These are phyloP conservation scores for Terana coerulea DNA, from an alignment of 768 basidiomycete species.

Conservation along the genomic window DNA sequence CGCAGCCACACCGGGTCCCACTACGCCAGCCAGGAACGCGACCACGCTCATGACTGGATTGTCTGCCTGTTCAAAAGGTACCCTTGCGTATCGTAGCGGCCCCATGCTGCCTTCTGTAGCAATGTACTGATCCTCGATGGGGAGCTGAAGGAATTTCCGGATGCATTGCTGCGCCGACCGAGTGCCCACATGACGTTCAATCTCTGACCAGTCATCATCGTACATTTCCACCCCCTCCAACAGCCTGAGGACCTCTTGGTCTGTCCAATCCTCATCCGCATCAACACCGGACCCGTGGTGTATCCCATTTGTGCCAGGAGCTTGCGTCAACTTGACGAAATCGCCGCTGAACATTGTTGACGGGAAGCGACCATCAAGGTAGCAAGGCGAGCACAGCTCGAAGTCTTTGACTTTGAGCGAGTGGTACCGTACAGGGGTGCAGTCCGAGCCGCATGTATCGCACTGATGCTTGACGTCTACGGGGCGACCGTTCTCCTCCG, in stretches of 20 bases:
- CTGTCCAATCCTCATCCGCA: constrained; percentile 77
- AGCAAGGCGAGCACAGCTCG: constrained; percentile 88
- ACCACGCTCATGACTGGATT: constrained; percentile 99
- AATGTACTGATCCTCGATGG: constrained; percentile 94
- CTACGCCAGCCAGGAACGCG: constrained; percentile 91
- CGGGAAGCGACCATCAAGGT: constrained; percentile 95
- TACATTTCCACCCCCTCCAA: constrained; percentile 99
- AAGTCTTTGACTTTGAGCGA: constrained; percentile 90
- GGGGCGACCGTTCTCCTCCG: constrained; percentile 41
- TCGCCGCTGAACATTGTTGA: constrained; percentile 95
- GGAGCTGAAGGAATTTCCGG: constrained; percentile 89
- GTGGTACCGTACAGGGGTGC: constrained; percentile 85
- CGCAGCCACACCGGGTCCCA: constrained; percentile 85
- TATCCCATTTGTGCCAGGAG: constrained; percentile 26
- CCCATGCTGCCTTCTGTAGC: constrained; percentile 75
- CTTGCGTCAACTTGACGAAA: constrained; percentile 79
- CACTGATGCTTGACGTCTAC: constrained; percentile 61
- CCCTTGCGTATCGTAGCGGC: constrained; percentile 64
- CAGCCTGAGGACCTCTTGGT: constrained; percentile 83
- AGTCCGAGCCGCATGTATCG: constrained; percentile 94
- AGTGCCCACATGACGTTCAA: constrained; percentile 92
- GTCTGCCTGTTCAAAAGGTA: constrained; percentile 93
- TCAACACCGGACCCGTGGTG: constrained; percentile 35
- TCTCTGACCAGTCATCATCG: constrained; percentile 92
- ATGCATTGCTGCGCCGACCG: constrained; percentile 93